phyloP scores from a whole-genome alignment of 1,284 basidiomycete species.

The Pseudomicrostroma phylloplanum region DNA sequence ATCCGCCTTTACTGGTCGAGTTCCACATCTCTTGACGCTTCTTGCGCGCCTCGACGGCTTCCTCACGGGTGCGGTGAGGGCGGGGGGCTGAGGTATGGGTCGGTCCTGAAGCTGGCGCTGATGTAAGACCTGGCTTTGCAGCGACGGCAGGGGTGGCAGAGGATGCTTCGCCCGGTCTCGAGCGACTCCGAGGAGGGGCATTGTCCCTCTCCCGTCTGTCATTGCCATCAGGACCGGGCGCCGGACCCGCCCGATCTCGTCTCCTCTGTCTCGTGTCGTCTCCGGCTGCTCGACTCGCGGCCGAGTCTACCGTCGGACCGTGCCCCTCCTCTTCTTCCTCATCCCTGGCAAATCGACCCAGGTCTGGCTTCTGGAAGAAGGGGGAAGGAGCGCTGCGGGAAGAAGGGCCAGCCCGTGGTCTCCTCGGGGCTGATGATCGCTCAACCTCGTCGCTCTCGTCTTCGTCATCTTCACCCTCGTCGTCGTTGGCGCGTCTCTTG shows the following conservation, averaged over 20 bases:
- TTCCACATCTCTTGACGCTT: slow-evolving; percentile 41
- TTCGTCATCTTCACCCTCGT: neutral
- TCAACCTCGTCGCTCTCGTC: slow-evolving; percentile 10
- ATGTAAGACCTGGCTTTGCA: slow-evolving; percentile 9
- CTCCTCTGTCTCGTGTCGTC: slow-evolving; percentile 11
- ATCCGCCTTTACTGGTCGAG: neutral
- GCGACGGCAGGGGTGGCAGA: neutral
- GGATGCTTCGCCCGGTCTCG: neutral
- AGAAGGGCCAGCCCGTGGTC: too few relatives aligned
- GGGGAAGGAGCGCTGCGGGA: too few relatives aligned
- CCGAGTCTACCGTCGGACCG: neutral
- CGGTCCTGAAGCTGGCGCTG: slow-evolving; percentile 10
- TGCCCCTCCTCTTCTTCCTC: neutral
- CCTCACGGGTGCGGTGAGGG: slow-evolving; percentile 32
- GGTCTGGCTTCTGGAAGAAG: slow-evolving; percentile 12
- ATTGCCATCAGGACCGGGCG: neutral
- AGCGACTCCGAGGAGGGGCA: too few relatives aligned
- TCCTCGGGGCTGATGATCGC: neutral
- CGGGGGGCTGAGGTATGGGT: slow-evolving; percentile 16
- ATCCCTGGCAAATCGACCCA: slow-evolving; percentile 36
- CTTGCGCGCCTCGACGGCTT: slow-evolving; percentile 31
- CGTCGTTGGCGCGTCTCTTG: slow-evolving; percentile 4
- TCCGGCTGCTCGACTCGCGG: neutral
- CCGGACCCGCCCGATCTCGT: neutral
- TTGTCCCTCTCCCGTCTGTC: neutral